These are phyloP conservation scores for Colletotrichum siamense DNA, from an alignment of 2,329 filamentous ascomycete genomes.

Conservation along the genomic window DNA sequence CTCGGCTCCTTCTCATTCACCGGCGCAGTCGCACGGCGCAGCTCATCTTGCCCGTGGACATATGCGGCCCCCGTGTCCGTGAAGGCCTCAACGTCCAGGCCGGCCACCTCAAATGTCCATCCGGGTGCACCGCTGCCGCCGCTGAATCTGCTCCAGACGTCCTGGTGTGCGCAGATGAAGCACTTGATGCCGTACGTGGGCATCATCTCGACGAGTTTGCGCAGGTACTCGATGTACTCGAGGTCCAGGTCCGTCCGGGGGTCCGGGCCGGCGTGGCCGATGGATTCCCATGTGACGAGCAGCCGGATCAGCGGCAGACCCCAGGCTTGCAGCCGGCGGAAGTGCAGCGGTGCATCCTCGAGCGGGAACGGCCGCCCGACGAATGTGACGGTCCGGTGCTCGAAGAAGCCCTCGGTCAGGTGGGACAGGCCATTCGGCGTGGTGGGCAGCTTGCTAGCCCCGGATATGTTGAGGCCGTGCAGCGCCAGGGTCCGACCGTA, in stretches of 20 bases:
- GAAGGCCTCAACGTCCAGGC: slow-evolving; percentile 42
- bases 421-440: slow-evolving; percentile 40
- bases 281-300: slow-evolving; percentile 48
- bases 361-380: slow-evolving; percentile 42
- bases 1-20: slow-evolving; percentile 36
- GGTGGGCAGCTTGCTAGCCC: slow-evolving; percentile 45
- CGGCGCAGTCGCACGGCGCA: slow-evolving; percentile 27
- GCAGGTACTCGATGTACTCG: slow-evolving; percentile 44
- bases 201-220: slow-evolving; percentile 40
- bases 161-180: slow-evolving; percentile 48
- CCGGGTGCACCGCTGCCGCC: slow-evolving; percentile 46
- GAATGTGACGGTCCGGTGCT: slow-evolving; percentile 43
- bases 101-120: slow-evolving; percentile 47
- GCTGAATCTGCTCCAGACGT: slow-evolving; percentile 48
- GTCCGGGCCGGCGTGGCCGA: slow-evolving; percentile 38
- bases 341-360: slow-evolving; percentile 43
- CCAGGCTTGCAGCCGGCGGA: slow-evolving; percentile 41
- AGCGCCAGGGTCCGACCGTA: slow-evolving; percentile 42
- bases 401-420: slow-evolving; percentile 44
- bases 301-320: slow-evolving; percentile 43
- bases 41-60: slow-evolving; percentile 39
- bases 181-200: slow-evolving; percentile 42
- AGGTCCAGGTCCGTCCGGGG: slow-evolving; percentile 37
- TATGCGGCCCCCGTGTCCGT: slow-evolving; percentile 31
- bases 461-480: slow-evolving; percentile 47